Evolutionary conservation across 805 yeast genomes (phyloP).

Genomic region (Saturnispora sekii): DNA sequence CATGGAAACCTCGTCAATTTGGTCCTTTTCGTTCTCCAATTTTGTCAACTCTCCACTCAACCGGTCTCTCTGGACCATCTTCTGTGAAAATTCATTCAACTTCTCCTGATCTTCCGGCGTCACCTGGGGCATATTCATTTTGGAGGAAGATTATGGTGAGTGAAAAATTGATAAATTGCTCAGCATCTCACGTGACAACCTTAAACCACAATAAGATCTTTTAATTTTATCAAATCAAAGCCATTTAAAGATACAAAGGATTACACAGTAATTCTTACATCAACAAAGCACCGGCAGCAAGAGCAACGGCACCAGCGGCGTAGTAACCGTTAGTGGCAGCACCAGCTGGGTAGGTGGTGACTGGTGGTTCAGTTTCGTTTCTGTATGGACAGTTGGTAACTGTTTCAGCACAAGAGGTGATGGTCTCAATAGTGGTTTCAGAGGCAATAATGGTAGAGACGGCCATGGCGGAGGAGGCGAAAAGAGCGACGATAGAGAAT

Average conservation of each 20-base stretch:
- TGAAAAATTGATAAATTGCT: not conserved
- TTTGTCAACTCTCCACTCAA: conserved; percentile 39
- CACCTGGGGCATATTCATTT: conserved; percentile 48
- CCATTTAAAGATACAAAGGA: conserved; percentile 4
- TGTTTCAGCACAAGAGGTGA: conserved; percentile 30
- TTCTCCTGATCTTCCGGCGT: conserved; percentile 79
- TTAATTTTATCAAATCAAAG: not conserved
- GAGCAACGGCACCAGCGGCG: conserved; percentile 14
- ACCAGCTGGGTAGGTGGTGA: conserved; percentile 28
- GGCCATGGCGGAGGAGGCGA: conserved; percentile 27
- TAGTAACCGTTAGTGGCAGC: conserved; percentile 22
- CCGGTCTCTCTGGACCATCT: conserved; percentile 62
- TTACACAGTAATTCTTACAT: conserved; percentile 16
- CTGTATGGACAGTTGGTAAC: conserved; percentile 27
- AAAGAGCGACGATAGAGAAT: conserved; percentile 34
- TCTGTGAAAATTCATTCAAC: conserved; percentile 80
- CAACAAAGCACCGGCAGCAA: conserved; percentile 29
- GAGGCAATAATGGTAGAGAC: conserved; percentile 25
- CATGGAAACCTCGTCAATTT: conserved; percentile 72
- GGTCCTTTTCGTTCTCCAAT: conserved; percentile 66
- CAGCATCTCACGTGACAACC: not conserved
- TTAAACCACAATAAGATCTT: not conserved
- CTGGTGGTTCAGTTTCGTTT: conserved; percentile 16
- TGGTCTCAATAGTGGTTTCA: conserved; percentile 32
- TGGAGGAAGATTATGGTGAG: not conserved